Base-by-base conservation (phyloP, 225 moss, liverwort and hornwort species). In the Asterella californica region DNA sequence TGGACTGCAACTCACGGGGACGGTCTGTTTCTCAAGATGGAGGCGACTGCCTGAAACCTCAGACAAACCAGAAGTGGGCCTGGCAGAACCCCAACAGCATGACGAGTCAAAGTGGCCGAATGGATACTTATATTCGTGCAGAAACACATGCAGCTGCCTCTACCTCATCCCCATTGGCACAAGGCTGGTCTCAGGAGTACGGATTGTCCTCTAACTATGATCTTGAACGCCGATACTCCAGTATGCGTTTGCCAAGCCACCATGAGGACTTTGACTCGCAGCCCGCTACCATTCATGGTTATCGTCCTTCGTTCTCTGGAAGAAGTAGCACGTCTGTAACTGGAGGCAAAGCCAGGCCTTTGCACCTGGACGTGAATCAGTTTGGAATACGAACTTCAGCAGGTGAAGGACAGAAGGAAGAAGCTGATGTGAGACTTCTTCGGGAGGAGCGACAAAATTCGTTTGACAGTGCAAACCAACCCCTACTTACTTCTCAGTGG, bases 221-320 rank as follows among this genome's bases (percentile, higher is more conserved):
- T 24, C 69, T 74, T 34, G 93, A 95, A 82, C 93, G 91, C 21
- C 87, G 86, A 61, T 91, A 95, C 78, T 89, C 90, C 45, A 95
- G 95, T 73, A 81, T 95, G 91, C 91, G 82, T 32, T 76, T 87
- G 42, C 89, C 92, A 7, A 82, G 78, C 3, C 83, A 88, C 77
- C 79, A 86, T 22, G 95, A 91, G 74, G 88, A 90, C 63, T 87
- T 82, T 37, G 90, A 93, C 19, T 80, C 90, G 57, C 93, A 93
- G 75, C 93, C 95, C 30, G 92, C 91, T 9, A 95, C 95, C 22
- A 90, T 95, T 79, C 95, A 95, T 83, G 95, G 95, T 21, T 95
- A 91, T 65, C 87, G 83, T 53, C 88, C 90, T 18, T 91, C 93
- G 2, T 88, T 91, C 81, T 67, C 88, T 54, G 89, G 84, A 62